Evolutionary conservation across 306 rosid species (phyloP).

Genomic region (Morella rubra): DNA sequence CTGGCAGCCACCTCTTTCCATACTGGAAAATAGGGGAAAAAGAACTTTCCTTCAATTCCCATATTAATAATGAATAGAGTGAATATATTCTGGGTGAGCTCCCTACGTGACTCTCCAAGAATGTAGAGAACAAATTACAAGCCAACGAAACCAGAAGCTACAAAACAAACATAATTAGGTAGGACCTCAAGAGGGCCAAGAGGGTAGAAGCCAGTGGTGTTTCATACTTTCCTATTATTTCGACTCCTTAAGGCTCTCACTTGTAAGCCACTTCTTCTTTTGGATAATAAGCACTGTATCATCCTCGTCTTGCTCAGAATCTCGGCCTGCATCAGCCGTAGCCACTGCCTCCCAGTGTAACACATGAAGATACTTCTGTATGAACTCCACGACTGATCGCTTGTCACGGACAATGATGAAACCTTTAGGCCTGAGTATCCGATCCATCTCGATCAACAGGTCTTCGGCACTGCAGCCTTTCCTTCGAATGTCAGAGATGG

Average conservation of each 20-base stretch:
- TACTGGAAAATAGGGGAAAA: background rate
- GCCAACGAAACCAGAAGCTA: constrained; percentile 4
- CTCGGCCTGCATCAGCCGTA: constrained; percentile 34
- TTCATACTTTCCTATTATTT: constrained; percentile 38
- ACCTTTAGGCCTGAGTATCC: constrained; percentile 83
- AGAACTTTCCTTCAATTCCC: background rate
- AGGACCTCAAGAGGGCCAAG: background rate
- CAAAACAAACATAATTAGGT: background rate
- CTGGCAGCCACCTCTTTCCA: background rate
- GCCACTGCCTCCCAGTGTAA: constrained; percentile 87
- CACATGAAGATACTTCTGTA: constrained; percentile 64
- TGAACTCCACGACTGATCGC: constrained; percentile 51
- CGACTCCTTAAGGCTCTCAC: constrained; percentile 55
- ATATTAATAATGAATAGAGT: background rate
- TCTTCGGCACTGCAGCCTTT: constrained; percentile 78
- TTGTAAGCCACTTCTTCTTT: constrained; percentile 88
- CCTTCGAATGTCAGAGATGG: constrained; percentile 75
- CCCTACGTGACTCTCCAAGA: constrained; percentile 25
- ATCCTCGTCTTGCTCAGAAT: constrained; percentile 43
- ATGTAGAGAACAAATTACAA: constrained; percentile 25
- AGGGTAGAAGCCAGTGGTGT: constrained; percentile 1
- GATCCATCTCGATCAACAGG: constrained; percentile 87
- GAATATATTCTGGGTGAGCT: constrained; percentile 26
- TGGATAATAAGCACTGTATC: constrained; percentile 62
- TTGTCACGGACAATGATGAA: constrained; percentile 71